Conservation (phyloP, 139 green algal genomes). For the Closterium sp. region DNA sequence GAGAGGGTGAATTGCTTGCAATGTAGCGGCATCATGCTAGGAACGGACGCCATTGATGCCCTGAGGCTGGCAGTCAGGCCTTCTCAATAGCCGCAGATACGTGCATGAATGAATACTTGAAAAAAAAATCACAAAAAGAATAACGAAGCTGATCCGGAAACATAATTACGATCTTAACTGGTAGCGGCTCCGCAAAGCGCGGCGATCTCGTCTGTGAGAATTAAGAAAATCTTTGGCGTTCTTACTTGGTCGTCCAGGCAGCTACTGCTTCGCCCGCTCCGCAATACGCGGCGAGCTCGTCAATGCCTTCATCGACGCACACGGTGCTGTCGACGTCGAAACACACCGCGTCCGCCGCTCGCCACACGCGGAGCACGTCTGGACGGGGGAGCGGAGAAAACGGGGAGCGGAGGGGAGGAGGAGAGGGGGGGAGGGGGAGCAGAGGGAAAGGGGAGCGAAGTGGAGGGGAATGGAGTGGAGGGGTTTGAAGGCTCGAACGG, state of each 20-base stretch:
- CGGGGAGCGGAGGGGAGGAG: too few species aligned
- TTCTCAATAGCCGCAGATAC: neutral
- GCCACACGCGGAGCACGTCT: conserved; percentile 31
- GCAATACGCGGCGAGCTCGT: conserved; percentile 90
- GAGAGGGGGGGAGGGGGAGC: too few species aligned
- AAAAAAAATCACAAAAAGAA: too few species aligned
- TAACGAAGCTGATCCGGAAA: too few species aligned
- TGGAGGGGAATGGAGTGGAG: too few species aligned
- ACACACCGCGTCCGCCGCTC: conserved; percentile 71
- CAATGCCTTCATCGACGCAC: conserved; percentile 93
- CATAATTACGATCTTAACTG: too few species aligned
- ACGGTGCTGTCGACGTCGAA: conserved; percentile 98
- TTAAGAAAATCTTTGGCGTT: too few species aligned
- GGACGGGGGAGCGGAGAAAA: neutral
- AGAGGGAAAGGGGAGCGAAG: too few species aligned
- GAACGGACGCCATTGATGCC: neutral
- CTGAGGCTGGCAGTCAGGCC: neutral
- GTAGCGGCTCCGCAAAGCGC: conserved; percentile 83
- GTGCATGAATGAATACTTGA: neutral
- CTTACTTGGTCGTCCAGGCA: conserved; percentile 65
- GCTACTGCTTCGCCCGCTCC: conserved; percentile 87
- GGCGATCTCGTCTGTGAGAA: conserved; percentile 94
- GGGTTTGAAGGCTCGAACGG: too few species aligned
- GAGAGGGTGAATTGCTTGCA: neutral
- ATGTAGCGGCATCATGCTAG: neutral